Conservation (phyloP, 2,329 filamentous ascomycete species). For the Pseudocercospora pini-densiflorae region DNA sequence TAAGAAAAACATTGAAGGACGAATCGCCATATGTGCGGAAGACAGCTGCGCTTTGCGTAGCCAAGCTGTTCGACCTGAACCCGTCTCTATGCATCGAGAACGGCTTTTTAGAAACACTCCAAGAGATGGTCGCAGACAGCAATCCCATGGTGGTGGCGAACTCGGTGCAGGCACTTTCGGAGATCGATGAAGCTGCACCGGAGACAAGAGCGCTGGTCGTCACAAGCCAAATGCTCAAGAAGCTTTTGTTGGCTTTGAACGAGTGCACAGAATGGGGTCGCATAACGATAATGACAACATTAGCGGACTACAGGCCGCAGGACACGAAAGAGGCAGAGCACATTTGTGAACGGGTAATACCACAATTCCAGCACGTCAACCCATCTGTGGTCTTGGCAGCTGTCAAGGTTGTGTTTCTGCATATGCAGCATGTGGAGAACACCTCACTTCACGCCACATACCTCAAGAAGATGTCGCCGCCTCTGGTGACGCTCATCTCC, state of each 20-base stretch:
- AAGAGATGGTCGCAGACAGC: conserved; percentile 95
- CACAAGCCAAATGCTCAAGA: conserved; percentile 83
- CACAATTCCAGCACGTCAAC: conserved; percentile 98
- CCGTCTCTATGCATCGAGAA: conserved; percentile 93
- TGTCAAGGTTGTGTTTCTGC: conserved; percentile 95
- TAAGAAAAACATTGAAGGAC: conserved; percentile 93
- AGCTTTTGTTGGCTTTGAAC: conserved; percentile 93
- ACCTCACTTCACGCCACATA: conserved; percentile 81
- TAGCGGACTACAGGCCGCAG: conserved; percentile 84
- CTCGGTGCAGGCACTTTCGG: conserved; percentile 88
- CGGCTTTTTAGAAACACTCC: conserved; percentile 88
- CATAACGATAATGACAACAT: conserved; percentile 86
- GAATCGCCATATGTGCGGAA: conserved; percentile 99
- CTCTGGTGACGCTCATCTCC: conserved; percentile 91
- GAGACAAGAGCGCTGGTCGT: conserved; percentile 88
- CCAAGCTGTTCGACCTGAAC: conserved; percentile 96
- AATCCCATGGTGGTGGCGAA: conserved; percentile 99
- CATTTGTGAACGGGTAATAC: conserved; percentile 93
- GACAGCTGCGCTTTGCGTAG: conserved; percentile 96
- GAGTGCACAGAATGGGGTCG: conserved; percentile 99
- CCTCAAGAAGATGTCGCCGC: conserved; percentile 98
- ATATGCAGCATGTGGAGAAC: conserved; percentile 80
- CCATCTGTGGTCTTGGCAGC: conserved; percentile 96
- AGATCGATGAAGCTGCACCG: conserved; percentile 88
- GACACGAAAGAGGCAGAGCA: conserved; percentile 97